Evolutionary conservation across 2,329 filamentous ascomycete genomes (phyloP), one percentile per base, ranked within the genome.

Genomic region (Aspergillus sp.): DNA sequence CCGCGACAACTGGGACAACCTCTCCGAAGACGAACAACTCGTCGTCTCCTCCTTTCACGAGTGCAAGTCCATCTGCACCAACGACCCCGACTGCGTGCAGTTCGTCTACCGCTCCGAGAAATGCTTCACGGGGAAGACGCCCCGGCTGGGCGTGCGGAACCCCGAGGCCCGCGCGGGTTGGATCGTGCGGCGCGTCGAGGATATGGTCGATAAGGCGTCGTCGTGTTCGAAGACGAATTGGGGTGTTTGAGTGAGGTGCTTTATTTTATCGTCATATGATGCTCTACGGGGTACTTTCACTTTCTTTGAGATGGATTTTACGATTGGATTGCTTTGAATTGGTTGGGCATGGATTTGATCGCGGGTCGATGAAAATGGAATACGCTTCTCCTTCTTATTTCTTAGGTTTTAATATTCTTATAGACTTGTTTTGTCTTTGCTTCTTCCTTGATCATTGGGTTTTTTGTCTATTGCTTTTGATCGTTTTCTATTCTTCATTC

Each of bases 1-100:
- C 14, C 69, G 72, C 49, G 61, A 66, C 42, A 65, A 65, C 55
- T 77, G 75, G 75, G 73, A 77, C 60, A 77, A 76, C 42, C 65
- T 75, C 11, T 69, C 73, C 36, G 63, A 63, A 56, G 67, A 75
- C 7, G 70, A 72, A 49, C 71, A 75, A 11, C 62, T 65, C 2
- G 56, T 63, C 32, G 59, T 70, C 11, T 58, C 64, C 51, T 67
- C 64, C 11, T 71, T 73, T 54, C 63, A 71, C 22, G 73, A 74
- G 26, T 77, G 75, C 32, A 67, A 71, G 24, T 52, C 63, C 1
- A 46, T 69, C 42, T 77, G 75, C 59, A 63, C 68, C 11, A 52
- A 55, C 4, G 58, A 66, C 9, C 61, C 67, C 14, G 55, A 62
- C 1, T 76, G 74, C 54, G 65, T 67, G 9, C 74, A 76, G 55